Conservation (phyloP, 345 rosid species). For the Tarenaya hassleriana region DNA sequence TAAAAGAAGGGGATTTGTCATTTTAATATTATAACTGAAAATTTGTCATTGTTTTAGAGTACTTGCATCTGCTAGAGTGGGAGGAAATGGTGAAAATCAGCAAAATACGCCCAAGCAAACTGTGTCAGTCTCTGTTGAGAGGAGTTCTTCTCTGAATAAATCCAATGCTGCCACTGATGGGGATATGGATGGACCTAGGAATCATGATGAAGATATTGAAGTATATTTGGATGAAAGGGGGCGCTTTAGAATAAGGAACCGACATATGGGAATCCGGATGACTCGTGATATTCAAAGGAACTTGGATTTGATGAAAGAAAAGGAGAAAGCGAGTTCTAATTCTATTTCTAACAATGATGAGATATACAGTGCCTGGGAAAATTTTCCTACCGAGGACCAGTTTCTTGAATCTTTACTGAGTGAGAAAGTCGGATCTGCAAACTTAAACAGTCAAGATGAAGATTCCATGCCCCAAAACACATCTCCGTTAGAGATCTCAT, state of each 20-base stretch:
- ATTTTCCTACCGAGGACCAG: constrained; percentile 31
- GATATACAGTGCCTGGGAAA: constrained; percentile 21
- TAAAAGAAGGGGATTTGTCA: constrained; percentile 4
- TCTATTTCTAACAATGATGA: constrained; percentile 27
- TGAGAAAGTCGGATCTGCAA: constrained; percentile 26
- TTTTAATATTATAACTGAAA: constrained; percentile 7
- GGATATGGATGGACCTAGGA: constrained; percentile 31
- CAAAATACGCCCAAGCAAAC: constrained; percentile 26
- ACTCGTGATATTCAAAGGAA: constrained; percentile 95
- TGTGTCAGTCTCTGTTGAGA: constrained; percentile 29
- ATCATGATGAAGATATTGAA: constrained; percentile 57
- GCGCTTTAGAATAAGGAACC: constrained; percentile 51
- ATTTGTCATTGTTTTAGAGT: constrained; percentile 38
- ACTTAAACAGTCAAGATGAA: constrained; percentile 30
- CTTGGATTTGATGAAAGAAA: constrained; percentile 84
- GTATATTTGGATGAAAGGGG: constrained; percentile 87
- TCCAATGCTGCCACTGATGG: constrained; percentile 35
- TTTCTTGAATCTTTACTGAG: constrained; percentile 30
- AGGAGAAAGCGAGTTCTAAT: constrained; percentile 34
- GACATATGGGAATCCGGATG: constrained; percentile 94
- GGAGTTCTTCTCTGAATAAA: constrained; percentile 28
- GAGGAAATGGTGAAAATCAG: constrained; percentile 37
- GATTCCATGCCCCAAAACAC: constrained; percentile 26
- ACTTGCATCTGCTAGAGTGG: constrained; percentile 48
- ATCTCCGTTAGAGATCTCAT: constrained; percentile 60